Conservation (phyloP, 2,329 filamentous ascomycete genomes). For the Monosporascus sp. region DNA sequence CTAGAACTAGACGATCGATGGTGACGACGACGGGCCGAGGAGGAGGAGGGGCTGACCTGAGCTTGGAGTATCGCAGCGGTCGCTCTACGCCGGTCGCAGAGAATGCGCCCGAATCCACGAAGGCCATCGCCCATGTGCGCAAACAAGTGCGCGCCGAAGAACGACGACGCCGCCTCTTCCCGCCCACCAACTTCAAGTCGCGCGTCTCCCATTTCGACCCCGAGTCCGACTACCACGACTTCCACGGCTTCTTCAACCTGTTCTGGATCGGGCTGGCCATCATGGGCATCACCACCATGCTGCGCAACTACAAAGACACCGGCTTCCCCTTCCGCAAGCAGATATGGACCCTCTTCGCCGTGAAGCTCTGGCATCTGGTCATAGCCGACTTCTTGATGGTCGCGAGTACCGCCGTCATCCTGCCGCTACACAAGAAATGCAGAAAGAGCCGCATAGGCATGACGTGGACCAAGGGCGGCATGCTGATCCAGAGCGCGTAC, state of each 20-base stretch:
- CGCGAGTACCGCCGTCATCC: conserved; percentile 60
- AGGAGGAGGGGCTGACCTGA: conserved; percentile 2
- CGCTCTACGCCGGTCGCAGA: conserved; percentile 76
- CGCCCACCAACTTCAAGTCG: conserved; percentile 84
- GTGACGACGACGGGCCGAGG: neutral
- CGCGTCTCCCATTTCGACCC: conserved; percentile 96
- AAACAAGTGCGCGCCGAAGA: conserved; percentile 79
- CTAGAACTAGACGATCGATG: neutral
- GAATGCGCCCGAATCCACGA: conserved; percentile 88
- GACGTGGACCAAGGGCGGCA: conserved; percentile 73
- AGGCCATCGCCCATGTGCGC: conserved; percentile 78
- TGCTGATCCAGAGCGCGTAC: conserved; percentile 75
- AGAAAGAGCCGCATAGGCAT: conserved; percentile 50
- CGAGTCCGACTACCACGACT: conserved; percentile 84
- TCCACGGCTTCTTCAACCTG: conserved; percentile 93
- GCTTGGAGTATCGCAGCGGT: conserved; percentile 51
- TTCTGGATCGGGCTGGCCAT: conserved; percentile 98
- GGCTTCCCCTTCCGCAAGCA: conserved; percentile 78
- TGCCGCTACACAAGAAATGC: conserved; percentile 69
- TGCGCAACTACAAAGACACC: conserved; percentile 91
- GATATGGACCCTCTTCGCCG: conserved; percentile 83
- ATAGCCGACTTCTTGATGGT: conserved; percentile 85
- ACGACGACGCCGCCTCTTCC: conserved; percentile 78
- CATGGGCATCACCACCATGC: conserved; percentile 92
- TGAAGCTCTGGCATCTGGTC: conserved; percentile 83